A percentile compares a stretch with the other conserved stretches of the same genome.
Conservation (phyloP, 1,139 yeast genomes). For the Hansenula lynferdii region DNA sequence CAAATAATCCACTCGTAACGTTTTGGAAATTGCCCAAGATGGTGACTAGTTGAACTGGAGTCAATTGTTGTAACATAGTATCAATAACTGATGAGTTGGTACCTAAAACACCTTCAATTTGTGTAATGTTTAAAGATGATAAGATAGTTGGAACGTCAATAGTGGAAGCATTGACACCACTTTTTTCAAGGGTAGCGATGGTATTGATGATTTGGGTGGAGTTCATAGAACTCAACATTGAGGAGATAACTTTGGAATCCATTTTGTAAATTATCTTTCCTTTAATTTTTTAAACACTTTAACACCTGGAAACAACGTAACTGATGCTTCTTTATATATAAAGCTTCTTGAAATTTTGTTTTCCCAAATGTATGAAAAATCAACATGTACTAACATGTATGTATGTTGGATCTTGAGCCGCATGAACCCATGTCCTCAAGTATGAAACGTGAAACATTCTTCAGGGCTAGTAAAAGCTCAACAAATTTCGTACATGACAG, state of each 20-base stretch:
- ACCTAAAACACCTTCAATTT: conserved; percentile 18
- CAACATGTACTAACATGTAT: too few relatives aligned
- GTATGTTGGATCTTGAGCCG: too few relatives aligned
- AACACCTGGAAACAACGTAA: too few relatives aligned
- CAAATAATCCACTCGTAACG: conserved; percentile 16
- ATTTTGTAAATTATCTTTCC: too few relatives aligned
- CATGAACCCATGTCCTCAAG: too few relatives aligned
- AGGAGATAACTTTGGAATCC: conserved; percentile 15
- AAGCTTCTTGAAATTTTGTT: too few relatives aligned
- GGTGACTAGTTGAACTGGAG: conserved; percentile 15
- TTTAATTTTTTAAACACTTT: too few relatives aligned
- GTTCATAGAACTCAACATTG: conserved; percentile 18
- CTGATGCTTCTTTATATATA: too few relatives aligned
- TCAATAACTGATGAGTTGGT: conserved; percentile 17
- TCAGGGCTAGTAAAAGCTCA: too few relatives aligned
- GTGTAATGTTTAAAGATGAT: conserved; percentile 17
- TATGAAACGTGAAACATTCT: too few relatives aligned
- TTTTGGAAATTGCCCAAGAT: conserved; percentile 16
- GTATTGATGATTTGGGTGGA: conserved; percentile 18
- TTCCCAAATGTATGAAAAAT: too few relatives aligned
- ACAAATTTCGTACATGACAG: conserved; percentile 1
- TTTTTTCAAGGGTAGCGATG: conserved; percentile 8
- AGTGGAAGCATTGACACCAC: conserved; percentile 17
- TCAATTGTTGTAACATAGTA: conserved; percentile 15
- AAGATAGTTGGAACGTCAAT: conserved; percentile 19